A percentile compares a stretch with the other conserved stretches of the same genome.
Conservation (phyloP, 805 yeast species). For the Lipomyces spencermartinsiae region DNA sequence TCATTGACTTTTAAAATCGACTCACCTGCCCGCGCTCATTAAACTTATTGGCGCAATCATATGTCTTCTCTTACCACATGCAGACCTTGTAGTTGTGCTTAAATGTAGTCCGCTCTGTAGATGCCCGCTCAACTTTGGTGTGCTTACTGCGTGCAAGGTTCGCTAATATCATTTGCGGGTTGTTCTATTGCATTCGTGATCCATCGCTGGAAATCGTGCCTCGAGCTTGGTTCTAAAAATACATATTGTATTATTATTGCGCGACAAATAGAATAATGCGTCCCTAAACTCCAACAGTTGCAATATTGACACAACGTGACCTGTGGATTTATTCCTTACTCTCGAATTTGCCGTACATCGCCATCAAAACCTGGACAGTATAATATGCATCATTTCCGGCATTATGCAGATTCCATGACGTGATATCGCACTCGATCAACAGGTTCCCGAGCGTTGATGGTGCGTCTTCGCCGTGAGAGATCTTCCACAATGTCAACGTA, state of each 20-base stretch:
- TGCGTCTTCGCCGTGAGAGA: conserved; percentile 11
- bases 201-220: too few relatives aligned
- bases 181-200: too few relatives aligned
- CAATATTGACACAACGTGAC: not conserved
- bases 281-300: not conserved
- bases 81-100: not conserved
- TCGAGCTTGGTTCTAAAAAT: too few relatives aligned
- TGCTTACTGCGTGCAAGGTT: too few relatives aligned
- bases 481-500: conserved; percentile 22
- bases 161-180: too few relatives aligned
- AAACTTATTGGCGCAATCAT: not conserved
- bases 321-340: not conserved
- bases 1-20: not conserved
- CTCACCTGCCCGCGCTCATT: not conserved
- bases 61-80: not conserved
- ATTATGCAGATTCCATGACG: conserved; percentile 31
- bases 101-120: not conserved
- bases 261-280: not conserved
- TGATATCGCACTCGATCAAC: conserved; percentile 5
- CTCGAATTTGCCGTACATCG: conserved; percentile 2
- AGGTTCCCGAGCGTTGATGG: conserved; percentile 7
- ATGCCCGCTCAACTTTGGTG: not conserved
- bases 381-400: conserved; percentile 38
- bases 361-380: conserved; percentile 27
- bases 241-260: not conserved